Evolutionary conservation across 2,329 filamentous ascomycete species (phyloP).

Genomic region (Pyrenophora seminiperda): DNA sequence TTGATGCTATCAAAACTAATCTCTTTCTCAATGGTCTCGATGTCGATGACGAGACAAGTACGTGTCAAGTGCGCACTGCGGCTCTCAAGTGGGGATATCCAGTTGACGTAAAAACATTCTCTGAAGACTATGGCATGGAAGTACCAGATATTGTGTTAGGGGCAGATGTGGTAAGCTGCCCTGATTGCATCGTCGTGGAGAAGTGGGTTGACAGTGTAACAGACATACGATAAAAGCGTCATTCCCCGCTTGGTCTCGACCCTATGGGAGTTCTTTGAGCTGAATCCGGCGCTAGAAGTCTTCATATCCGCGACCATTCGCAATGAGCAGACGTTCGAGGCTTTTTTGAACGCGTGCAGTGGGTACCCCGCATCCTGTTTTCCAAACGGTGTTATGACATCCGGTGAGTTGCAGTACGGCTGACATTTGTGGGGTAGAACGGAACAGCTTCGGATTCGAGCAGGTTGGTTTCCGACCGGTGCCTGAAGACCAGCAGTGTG

Average conservation of each 20-base stretch:
- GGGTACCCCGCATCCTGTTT: conserved; percentile 45
- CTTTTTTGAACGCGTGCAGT: conserved; percentile 66
- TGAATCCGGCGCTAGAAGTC: conserved; percentile 62
- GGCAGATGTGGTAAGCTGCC: conserved; percentile 66
- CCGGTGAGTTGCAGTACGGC: conserved; percentile 32
- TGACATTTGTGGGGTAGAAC: conserved; percentile 49
- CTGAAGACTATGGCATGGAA: conserved; percentile 56
- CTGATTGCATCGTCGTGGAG: conserved; percentile 11
- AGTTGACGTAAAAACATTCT: conserved; percentile 62
- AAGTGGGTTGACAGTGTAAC: conserved; percentile 22
- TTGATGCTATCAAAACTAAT: conserved; percentile 70
- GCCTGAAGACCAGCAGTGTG: conserved; percentile 55
- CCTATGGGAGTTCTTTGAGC: conserved; percentile 63
- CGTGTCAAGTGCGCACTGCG: conserved; percentile 53
- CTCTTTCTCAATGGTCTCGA: conserved; percentile 70
- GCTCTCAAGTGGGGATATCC: conserved; percentile 69
- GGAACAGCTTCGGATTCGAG: conserved; percentile 44
- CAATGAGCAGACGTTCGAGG: conserved; percentile 70
- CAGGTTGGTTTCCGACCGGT: conserved; percentile 40
- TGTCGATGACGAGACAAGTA: conserved; percentile 40
- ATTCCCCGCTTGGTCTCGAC: conserved; percentile 70
- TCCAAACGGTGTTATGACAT: conserved; percentile 24
- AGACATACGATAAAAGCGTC: conserved; percentile 72
- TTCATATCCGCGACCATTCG: conserved; percentile 73
- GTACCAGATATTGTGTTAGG: conserved; percentile 69